These are phyloP conservation scores for Geum urbanum DNA, from an alignment of 306 rosid species.

Conservation along the genomic window DNA sequence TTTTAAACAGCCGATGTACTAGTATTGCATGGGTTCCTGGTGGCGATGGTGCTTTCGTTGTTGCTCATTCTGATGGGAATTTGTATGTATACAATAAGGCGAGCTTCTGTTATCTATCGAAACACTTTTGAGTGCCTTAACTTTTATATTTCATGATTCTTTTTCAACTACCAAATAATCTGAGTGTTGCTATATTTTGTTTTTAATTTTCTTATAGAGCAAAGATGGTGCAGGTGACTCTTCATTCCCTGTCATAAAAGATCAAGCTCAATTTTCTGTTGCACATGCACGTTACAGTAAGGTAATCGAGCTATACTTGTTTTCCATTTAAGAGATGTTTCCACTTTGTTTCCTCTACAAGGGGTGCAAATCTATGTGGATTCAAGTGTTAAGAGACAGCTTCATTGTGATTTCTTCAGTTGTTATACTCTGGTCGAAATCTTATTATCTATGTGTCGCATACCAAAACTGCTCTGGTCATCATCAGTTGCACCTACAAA, in stretches of 20 bases:
- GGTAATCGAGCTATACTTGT: constrained; percentile 42
- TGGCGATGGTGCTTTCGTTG: constrained; percentile 86
- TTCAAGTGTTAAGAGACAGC: background rate
- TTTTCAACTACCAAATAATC: constrained; percentile 8
- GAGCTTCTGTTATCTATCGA: constrained; percentile 36
- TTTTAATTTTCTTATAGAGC: constrained; percentile 35
- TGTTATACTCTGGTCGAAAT: background rate
- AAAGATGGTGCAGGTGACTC: constrained; percentile 89
- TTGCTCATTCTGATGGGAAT: constrained; percentile 94
- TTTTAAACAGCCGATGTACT: constrained; percentile 83
- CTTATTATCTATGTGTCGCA: background rate
- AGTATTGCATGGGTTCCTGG: constrained; percentile 89
- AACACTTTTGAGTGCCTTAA: constrained; percentile 15
- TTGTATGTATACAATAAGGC: constrained; percentile 87
- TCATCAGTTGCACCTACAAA: background rate
- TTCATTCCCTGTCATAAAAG: constrained; percentile 77
- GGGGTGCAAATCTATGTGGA: background rate
- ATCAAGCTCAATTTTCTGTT: constrained; percentile 85
- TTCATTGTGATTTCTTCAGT: background rate
- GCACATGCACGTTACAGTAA: constrained; percentile 92
- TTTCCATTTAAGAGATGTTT: constrained; percentile 4
- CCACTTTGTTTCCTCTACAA: background rate
- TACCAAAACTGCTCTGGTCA: background rate
- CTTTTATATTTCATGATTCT: constrained; percentile 17
- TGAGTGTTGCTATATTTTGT: constrained; percentile 23